Conservation (phyloP, 345 rosid genomes). For the Arabis alpina region DNA sequence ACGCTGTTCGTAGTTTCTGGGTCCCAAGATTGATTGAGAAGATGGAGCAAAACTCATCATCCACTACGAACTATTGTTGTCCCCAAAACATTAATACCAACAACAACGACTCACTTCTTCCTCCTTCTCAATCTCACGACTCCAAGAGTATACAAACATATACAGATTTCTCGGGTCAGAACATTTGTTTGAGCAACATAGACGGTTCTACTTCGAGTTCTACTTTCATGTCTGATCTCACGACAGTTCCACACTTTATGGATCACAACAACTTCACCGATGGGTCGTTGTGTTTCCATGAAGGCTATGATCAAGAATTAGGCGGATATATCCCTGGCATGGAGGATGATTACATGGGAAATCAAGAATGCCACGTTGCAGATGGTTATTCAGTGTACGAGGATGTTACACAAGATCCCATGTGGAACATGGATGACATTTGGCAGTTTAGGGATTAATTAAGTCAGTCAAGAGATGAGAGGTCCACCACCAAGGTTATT, state of each 20-base stretch:
- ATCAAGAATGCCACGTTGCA: constrained; percentile 51
- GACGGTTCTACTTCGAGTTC: constrained; percentile 35
- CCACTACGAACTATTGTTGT: constrained; percentile 27
- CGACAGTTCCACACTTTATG: constrained; percentile 42
- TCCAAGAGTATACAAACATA: constrained; percentile 19
- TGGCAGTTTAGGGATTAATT: constrained; percentile 67
- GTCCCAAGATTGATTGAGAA: constrained; percentile 79
- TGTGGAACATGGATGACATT: constrained; percentile 74
- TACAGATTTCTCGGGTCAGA: constrained; percentile 11
- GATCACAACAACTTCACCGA: constrained; percentile 39
- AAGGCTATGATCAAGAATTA: constrained; percentile 35
- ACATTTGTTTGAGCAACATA: constrained; percentile 23
- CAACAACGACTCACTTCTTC: constrained; percentile 36
- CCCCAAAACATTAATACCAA: constrained; percentile 29
- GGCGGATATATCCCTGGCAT: constrained; percentile 44
- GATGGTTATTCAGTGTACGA: constrained; percentile 45
- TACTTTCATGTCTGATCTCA: constrained; percentile 43
- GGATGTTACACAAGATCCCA: constrained; percentile 55
- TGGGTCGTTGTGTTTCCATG: constrained; percentile 29
- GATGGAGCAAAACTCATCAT: constrained; percentile 51
- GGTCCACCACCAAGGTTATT: constrained; percentile 12
- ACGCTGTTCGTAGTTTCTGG: constrained; percentile 69
- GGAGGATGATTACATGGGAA: constrained; percentile 44
- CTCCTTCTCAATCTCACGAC: constrained; percentile 29
- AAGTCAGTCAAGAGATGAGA: constrained; percentile 36